Evolutionary conservation across 1,139 yeast species (phyloP), one percentile per base, ranked within the genome.

Genomic region (Hyphopichia buzzinii): DNA sequence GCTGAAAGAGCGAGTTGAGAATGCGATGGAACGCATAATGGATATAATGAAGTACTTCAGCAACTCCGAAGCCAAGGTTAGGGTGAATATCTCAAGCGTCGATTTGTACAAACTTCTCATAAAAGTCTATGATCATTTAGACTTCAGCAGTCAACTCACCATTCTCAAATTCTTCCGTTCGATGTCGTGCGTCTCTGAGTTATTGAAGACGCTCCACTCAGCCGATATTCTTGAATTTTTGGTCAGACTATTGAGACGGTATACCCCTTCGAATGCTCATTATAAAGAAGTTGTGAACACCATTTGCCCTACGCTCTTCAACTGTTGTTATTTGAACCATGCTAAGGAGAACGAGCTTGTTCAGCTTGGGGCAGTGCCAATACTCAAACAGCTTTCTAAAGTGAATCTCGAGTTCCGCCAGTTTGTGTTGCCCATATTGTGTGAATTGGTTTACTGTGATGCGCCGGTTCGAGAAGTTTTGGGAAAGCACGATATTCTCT

Each of bases 381-480:
- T 66, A 8, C 62, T 82, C 37, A 70, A 70, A 43, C 62, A 63
- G 8, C 59, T 80, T 17, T 64, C 78, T 3, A 54, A 57, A 26
- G 63, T 66, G 13, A 72, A 75, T 37, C 53, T 77, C 5, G 79
- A 81, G 8, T 70, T 80, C 40, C 66, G 79, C 19, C 86, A 82
- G 48, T 79, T 78, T 46, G 72, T 81, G 0, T 58, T 81, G 19
- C 89, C 87, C 1, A 63, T 82, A 13, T 47, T 83, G 14, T 79
- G 85, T 52, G 87, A 81, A 41, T 61, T 83, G 50, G 81, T 79
- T 0, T 66, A 79, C 52, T 69, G 78, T 44, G 69, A 71, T 32
- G 53, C 57, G 23, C 50, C 53, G 31, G 72, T 77, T 29, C 55
- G 76, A 39, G 49, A 50, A 26, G 54, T 55, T 8, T 54, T 79